A percentile compares a stretch with the other conserved stretches of the same genome.
phyloP scores from a whole-genome alignment of 2,329 filamentous ascomycete species.

The Colletotrichum tropicicola region DNA sequence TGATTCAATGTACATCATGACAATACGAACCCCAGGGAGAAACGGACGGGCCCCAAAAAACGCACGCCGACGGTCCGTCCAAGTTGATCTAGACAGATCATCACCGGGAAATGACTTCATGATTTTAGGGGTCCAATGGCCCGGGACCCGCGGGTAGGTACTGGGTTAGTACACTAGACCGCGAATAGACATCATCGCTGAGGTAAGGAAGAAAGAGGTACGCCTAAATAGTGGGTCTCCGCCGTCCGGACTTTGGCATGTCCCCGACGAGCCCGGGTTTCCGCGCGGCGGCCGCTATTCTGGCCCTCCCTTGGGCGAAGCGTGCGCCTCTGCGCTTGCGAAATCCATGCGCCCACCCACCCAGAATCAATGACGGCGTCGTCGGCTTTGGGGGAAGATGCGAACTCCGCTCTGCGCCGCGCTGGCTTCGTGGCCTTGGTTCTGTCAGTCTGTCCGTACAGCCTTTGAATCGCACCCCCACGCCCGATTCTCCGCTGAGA shows the following conservation, averaged over 20 bases:
- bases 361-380: background rate
- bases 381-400: conserved; percentile 6
- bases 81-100: background rate
- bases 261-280: conserved; percentile 16
- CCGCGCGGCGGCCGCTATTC: too few relatives aligned
- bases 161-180: background rate
- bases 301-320: too few relatives aligned
- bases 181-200: background rate
- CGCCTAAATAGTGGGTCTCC: background rate
- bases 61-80: background rate
- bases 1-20: background rate
- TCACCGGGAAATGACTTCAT: background rate
- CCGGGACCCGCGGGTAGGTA: conserved; percentile 3
- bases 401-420: conserved; percentile 22
- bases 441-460: background rate
- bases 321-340: too few relatives aligned
- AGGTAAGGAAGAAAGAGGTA: too few relatives aligned
- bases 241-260: conserved; percentile 19
- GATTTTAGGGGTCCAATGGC: background rate
- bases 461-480: background rate
- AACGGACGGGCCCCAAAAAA: background rate
- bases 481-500: background rate
- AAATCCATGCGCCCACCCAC: too few relatives aligned
- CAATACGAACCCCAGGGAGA: background rate
- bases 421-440: background rate